These are phyloP conservation scores for Clonostachys chloroleuca DNA, from an alignment of 2,329 filamentous ascomycete genomes.

Conservation along the genomic window DNA sequence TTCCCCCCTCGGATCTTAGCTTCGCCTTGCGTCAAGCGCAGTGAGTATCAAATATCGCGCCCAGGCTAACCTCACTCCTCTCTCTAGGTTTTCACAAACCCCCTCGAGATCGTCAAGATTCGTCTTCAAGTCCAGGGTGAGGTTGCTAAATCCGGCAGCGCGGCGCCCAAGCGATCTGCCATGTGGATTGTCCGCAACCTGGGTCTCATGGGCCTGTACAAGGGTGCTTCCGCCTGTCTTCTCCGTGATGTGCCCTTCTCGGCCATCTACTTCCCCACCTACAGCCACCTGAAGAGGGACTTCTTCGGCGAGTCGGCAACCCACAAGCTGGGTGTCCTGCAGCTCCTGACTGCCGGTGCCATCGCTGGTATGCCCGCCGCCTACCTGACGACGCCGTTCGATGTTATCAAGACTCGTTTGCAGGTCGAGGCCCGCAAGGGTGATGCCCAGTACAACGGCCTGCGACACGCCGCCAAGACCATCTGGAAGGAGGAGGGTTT, in stretches of 20 bases:
- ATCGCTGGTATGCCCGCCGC: conserved; percentile 90
- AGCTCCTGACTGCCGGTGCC: conserved; percentile 90
- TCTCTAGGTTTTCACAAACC: conserved; percentile 85
- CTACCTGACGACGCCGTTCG: conserved; percentile 94
- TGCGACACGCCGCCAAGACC: conserved; percentile 80
- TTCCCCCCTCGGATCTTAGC: background rate
- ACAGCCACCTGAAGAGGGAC: conserved; percentile 90
- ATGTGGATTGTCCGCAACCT: conserved; percentile 98
- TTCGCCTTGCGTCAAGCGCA: background rate
- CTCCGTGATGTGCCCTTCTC: conserved; percentile 97
- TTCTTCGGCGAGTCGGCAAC: conserved; percentile 84
- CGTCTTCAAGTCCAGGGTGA: conserved; percentile 96
- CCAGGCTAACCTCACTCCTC: background rate
- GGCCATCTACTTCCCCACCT: conserved; percentile 97
- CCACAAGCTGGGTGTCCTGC: conserved; percentile 84
- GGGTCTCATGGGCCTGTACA: conserved; percentile 91
- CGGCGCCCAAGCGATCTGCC: conserved; percentile 80
- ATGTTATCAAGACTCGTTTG: conserved; percentile 98
- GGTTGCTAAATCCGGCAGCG: conserved; percentile 81
- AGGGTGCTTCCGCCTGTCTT: conserved; percentile 90
- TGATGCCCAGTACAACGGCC: conserved; percentile 79
- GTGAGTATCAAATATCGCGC: background rate
- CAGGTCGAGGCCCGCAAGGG: conserved; percentile 98
- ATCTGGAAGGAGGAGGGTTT: conserved; percentile 91
- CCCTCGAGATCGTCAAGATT: conserved; percentile 98